These are phyloP conservation scores for Xylaria polymorpha DNA, from an alignment of 2,329 filamentous ascomycete species.

Conservation along the genomic window DNA sequence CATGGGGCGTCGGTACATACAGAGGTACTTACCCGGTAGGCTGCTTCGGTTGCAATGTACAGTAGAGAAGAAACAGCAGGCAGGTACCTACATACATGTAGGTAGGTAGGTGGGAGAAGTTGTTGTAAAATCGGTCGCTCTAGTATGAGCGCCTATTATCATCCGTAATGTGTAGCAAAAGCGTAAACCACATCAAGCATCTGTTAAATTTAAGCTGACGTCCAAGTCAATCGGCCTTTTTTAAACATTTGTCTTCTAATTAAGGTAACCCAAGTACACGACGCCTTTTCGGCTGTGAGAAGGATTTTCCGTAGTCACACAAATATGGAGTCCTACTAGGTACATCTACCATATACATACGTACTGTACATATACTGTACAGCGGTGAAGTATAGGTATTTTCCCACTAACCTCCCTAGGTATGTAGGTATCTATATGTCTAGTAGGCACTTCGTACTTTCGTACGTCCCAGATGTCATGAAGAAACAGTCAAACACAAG, in stretches of 20 bases:
- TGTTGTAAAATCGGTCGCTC: neutral
- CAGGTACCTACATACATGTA: too few species aligned
- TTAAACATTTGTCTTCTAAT: neutral
- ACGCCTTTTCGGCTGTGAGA: neutral
- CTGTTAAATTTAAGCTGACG: neutral
- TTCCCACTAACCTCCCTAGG: too few species aligned
- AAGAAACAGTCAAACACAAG: constrained; percentile 9
- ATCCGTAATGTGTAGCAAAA: neutral
- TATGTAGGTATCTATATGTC: too few species aligned
- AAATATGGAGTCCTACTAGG: neutral
- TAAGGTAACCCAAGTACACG: neutral
- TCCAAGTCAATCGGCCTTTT: neutral
- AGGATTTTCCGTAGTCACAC: constrained; percentile 4
- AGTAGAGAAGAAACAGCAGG: neutral
- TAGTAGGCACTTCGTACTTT: too few species aligned
- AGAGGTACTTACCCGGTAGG: neutral
- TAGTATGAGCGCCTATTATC: too few species aligned
- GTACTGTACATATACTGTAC: too few species aligned
- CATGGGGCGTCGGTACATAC: constrained; percentile 14
- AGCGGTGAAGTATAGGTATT: too few species aligned
- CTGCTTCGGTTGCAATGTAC: neutral
- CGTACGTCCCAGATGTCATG: too few species aligned
- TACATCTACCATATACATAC: too few species aligned
- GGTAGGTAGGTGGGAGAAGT: neutral
- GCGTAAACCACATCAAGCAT: neutral